Base-by-base conservation (phyloP, 2,329 filamentous ascomycete genomes). In the Fusarium drepaniforme region DNA sequence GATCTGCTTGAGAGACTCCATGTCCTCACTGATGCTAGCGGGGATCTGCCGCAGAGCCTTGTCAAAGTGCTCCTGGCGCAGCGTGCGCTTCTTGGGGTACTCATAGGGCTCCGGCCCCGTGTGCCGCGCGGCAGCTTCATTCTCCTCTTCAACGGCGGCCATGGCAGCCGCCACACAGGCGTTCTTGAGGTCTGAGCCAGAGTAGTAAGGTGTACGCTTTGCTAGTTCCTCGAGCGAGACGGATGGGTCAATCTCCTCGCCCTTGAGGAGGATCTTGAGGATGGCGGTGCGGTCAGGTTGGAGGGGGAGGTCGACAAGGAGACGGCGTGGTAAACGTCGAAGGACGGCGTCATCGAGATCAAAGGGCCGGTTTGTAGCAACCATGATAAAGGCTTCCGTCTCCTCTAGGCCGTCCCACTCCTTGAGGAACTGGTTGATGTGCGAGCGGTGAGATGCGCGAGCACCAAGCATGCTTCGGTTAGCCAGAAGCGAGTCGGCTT, bases 351-450 rank as follows among this genome's bases (percentile, higher is more conserved):
- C 94, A 79, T 99, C 97, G 1, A 99, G 90, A 80, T 98, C 97
- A 79, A 97, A 98, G 0, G 97, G 97, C 12, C 96, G 89, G 83
- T 99, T 98, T 11, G 96, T 98, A 33, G 97, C 96, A 0, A 98
- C 95, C 95, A 99, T 98, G 83, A 99, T 96, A 82, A 99, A 98
- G 4, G 96, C 95, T 21, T 93, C 93, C 57, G 92, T 90, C 77
- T 94, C 93, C 64, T 87, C 87, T 87, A 98, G 93, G 13, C 97
- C 97, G 78, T 98, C 97, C 97, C 96, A 98, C 82, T 98, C 96
- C 64, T 95, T 93, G 60, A 99, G 86, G 82, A 98, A 98, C 83
- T 99, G 96, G 80, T 98, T 99, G 82, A 98, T 96, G 65, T 97
- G 93, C 82, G 98, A 96, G 60, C 96, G 91, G 77, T 97, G 94